A percentile compares a stretch with the other conserved stretches of the same genome.
Conservation (phyloP, 305 asterid genomes). For the Ajuga reptans region DNA sequence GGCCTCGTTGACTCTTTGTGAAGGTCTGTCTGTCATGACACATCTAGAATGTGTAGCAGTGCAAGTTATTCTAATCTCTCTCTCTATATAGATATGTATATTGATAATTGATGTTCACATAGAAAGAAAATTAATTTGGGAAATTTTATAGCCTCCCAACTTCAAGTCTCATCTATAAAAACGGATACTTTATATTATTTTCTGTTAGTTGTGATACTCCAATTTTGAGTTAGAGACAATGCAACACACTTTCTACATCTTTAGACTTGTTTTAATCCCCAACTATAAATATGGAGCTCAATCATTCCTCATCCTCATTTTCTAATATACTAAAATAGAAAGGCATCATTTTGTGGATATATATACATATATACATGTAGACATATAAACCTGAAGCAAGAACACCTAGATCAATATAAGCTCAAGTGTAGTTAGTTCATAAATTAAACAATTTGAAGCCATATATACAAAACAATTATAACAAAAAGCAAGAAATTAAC, state of each 20-base stretch:
- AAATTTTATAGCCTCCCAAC: too few species aligned
- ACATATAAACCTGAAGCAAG: neutral
- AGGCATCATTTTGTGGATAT: neutral
- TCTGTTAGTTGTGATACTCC: too few species aligned
- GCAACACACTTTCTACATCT: too few species aligned
- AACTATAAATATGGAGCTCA: neutral
- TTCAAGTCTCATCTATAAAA: too few species aligned
- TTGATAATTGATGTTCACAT: neutral
- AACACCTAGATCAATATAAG: too few species aligned
- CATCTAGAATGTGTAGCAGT: constrained; percentile 47
- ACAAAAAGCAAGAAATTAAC: neutral
- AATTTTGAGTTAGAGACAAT: too few species aligned
- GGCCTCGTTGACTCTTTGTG: constrained; percentile 40
- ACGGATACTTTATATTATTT: too few species aligned
- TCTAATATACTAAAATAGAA: neutral
- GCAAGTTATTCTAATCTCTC: constrained; percentile 25
- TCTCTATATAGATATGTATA: neutral
- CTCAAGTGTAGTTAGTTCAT: neutral
- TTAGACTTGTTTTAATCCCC: neutral
- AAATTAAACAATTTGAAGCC: neutral
- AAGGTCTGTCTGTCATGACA: constrained; percentile 46
- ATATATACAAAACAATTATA: neutral
- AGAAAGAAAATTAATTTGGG: too few species aligned
- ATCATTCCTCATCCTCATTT: neutral
- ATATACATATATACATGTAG: neutral